Percentiles rank a stretch among this genome's conserved stretches.
Evolutionary conservation across 352 stramenopile genomes (phyloP).

Genomic region (Phytophthora foliorum): DNA sequence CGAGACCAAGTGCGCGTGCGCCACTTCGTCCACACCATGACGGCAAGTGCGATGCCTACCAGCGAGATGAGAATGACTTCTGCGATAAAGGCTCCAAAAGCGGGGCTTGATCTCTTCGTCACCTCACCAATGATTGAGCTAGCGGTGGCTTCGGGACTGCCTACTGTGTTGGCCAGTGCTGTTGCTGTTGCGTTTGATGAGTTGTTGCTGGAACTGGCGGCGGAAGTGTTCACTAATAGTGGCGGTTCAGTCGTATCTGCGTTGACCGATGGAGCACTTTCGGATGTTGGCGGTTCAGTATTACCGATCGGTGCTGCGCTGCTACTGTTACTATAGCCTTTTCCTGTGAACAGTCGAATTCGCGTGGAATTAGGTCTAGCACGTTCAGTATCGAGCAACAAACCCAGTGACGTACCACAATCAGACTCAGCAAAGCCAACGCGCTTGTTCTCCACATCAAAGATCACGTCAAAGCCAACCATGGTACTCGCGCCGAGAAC

Average conservation of each 20-base stretch:
- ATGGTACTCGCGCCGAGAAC: slow-evolving; percentile 85
- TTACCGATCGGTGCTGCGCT: slow-evolving; percentile 12
- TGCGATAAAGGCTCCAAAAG: slow-evolving; percentile 51
- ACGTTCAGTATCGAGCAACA: background rate
- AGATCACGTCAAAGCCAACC: slow-evolving; percentile 88
- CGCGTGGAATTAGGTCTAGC: slow-evolving; percentile 1
- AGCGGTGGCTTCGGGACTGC: slow-evolving; percentile 1
- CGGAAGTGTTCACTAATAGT: slow-evolving; percentile 12
- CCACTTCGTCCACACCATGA: slow-evolving; percentile 58
- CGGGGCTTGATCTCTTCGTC: slow-evolving; percentile 28
- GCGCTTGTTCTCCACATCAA: slow-evolving; percentile 80
- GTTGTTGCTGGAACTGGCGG: slow-evolving; percentile 15
- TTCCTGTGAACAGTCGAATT: slow-evolving; percentile 21
- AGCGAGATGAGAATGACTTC: slow-evolving; percentile 65
- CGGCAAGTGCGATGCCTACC: slow-evolving; percentile 62
- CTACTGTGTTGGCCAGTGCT: slow-evolving; percentile 7
- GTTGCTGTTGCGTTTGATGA: slow-evolving; percentile 30
- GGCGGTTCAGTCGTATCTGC: slow-evolving; percentile 7
- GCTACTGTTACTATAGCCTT: slow-evolving; percentile 22
- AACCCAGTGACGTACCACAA: slow-evolving; percentile 56
- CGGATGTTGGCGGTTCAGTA: background rate
- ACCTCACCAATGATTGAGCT: slow-evolving; percentile 8
- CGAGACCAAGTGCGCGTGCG: slow-evolving; percentile 68
- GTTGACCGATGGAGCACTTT: slow-evolving; percentile 7
- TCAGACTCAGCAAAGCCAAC: slow-evolving; percentile 80